A percentile compares a stretch with the other conserved stretches of the same genome.
These are phyloP conservation scores for Myrmaecium sp. DNA, from an alignment of 2,329 filamentous ascomycete species.

Conservation along the genomic window DNA sequence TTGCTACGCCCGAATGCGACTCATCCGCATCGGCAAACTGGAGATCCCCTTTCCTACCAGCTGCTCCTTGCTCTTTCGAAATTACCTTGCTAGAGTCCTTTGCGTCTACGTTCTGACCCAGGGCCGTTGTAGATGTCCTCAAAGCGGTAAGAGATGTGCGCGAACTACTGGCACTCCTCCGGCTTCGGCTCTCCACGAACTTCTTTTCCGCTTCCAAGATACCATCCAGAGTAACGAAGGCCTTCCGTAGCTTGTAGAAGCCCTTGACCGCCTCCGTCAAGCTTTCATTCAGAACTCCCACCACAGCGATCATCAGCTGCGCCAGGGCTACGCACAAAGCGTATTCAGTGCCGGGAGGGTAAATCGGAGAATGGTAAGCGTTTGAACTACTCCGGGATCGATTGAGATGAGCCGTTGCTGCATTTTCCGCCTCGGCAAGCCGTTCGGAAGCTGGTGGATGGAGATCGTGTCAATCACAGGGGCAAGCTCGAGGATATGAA, in stretches of 20 bases:
- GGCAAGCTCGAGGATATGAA: not conserved
- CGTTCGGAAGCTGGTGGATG: conserved; percentile 42
- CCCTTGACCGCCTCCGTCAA: conserved; percentile 79
- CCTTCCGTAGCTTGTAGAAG: conserved; percentile 84
- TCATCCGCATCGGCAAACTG: conserved; percentile 44
- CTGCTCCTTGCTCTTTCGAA: conserved; percentile 7
- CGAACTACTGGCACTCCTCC: conserved; percentile 9
- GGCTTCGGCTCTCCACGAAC: conserved; percentile 27
- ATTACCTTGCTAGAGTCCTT: not conserved
- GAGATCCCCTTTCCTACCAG: conserved; percentile 23
- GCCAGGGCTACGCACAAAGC: conserved; percentile 69
- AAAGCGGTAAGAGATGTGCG: conserved; percentile 1
- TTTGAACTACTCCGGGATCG: conserved; percentile 44
- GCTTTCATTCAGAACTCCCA: conserved; percentile 82
- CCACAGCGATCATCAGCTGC: conserved; percentile 76
- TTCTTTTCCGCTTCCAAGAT: conserved; percentile 61
- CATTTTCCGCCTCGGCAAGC: conserved; percentile 59
- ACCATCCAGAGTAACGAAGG: conserved; percentile 63
- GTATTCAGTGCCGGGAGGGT: conserved; percentile 74
- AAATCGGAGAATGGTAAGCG: conserved; percentile 45
- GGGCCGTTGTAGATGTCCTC: not conserved
- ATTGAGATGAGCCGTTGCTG: too few relatives aligned
- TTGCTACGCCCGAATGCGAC: conserved; percentile 26
- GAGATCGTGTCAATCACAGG: conserved; percentile 8
- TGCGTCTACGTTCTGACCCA: not conserved